Evolutionary conservation across 1,284 basidiomycete genomes (phyloP), one percentile per base, ranked within the genome.

Genomic region (Mycena citricolor): DNA sequence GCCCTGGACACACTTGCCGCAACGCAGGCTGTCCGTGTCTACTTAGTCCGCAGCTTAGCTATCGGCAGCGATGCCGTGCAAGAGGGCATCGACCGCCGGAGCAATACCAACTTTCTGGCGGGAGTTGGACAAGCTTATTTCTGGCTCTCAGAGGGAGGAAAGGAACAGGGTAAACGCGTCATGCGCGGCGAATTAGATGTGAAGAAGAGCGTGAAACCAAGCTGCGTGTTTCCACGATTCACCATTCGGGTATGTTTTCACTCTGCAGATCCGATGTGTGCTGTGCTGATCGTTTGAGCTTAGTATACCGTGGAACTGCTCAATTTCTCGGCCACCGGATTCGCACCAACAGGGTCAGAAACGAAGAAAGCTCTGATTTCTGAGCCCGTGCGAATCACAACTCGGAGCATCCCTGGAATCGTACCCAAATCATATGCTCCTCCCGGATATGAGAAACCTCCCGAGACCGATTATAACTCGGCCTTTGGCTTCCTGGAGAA

Each of bases 111-210:
- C 31, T 77, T 82, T 59, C 46, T 59, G 6, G 64, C 70, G 39
- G 61, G 55, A 17, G 63, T 69, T 13, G 70, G 69, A 5, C 61
- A 63, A 21, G 77, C 71, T 1, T 68, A 68, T 28, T 78, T 77
- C 58, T 80, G 77, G 75, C 64, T 69, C 1, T 58, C 65, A 4
- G 65, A 69, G 19, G 60, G 63, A 13, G 55, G 49, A 6, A 48
- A 52, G 19, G 51, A 56, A 40, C 30, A 54, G 35, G 56, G 65
- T 20, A 62, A 58, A 29, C 63, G 73, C 14, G 56, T 62, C 21
- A 56, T 81, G 12, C 64, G 69, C 35, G 80, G 81, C 7, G 79
- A 82, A 58, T 52, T 83, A 21, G 68, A 74, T 8, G 60, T 80
- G 19, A 63, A 66, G 48, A 70, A 60, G 47, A 60, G 57, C 11